Base-by-base conservation (phyloP, 1,284 basidiomycete species). In the Phellinidium pouzarii region DNA sequence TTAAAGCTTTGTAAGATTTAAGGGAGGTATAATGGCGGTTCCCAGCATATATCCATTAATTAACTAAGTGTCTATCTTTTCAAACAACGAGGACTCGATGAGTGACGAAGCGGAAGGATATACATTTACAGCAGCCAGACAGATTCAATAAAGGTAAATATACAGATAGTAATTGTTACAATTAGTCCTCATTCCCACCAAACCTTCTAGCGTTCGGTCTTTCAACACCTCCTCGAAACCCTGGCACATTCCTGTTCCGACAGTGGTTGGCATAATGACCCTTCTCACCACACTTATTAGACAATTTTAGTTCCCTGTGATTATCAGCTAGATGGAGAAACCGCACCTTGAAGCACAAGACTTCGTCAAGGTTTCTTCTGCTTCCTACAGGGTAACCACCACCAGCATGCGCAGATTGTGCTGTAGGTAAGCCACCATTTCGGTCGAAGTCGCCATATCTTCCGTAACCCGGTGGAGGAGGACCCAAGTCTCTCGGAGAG, bases 251-350 rank as follows among this genome's bases (percentile, higher is more conserved):
- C 55, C 85, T 74, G 69, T 93, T 91, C 53, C 87, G 79, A 69
- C 93, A 95, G 60, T 89, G 82, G 65, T 95, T 95, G n/a, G 93
- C 93, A 64, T 94, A 95, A 66, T 96, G 93, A 1, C 93, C 93
- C 62, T 87, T 85, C 68, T 92, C 87, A 46, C 89, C 88, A 62
- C 90, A 92, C 87, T 91, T 60, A 46, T 50, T 8, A 44, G 31
- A 44, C 23, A 14, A 23, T 17, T 52, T 23, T 36, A 44, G 31
- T 52, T 40, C 20, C 45, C 31, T 26, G 5, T 46, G 31, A 54
- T 50, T 23, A 26, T 60, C 61, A 56, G 26, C 17, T 20, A 41
- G 48, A n/a, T 29, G 50, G 26, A 47, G 20, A 40, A 34, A 20
- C 23, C 69, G 25, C 59, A 88, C 91, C 78, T 93, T 93, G 75